A percentile compares a stretch with the other conserved stretches of the same genome.
phyloP scores from a whole-genome alignment of 2,329 filamentous ascomycete species.

The Coniochaeta sp. region DNA sequence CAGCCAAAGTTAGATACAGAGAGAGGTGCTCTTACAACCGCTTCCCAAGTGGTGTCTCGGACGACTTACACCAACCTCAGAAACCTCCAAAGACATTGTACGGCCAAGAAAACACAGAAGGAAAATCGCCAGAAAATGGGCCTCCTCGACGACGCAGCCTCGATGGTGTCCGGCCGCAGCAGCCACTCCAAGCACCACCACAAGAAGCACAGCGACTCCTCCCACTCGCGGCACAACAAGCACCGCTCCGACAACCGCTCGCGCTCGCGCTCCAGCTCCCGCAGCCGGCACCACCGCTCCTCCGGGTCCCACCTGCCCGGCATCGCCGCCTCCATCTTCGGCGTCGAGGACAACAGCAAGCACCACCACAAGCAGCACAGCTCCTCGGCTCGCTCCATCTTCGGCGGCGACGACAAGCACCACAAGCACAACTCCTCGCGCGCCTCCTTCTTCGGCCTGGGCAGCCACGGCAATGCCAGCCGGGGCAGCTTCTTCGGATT shows the following conservation, averaged over 20 bases:
- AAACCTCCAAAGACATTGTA: neutral
- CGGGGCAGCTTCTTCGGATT: slow-evolving; percentile 39
- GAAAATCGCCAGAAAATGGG: no score
- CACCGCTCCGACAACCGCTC: slow-evolving; percentile 10
- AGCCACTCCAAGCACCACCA: slow-evolving; percentile 16
- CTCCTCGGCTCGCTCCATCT: slow-evolving; percentile 33
- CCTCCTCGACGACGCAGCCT: slow-evolving; percentile 24
- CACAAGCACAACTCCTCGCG: slow-evolving; percentile 32
- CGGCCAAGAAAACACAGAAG: neutral
- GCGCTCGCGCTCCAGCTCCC: slow-evolving; percentile 19
- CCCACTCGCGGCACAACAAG: slow-evolving; percentile 10
- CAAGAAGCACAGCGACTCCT: slow-evolving; percentile 16
- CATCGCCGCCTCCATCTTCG: slow-evolving; percentile 22
- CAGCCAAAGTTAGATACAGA: neutral
- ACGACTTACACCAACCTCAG: neutral
- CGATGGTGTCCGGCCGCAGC: slow-evolving; percentile 19
- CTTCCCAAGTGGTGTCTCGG: neutral
- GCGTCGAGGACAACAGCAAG: slow-evolving; percentile 18
- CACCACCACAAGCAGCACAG: slow-evolving; percentile 20
- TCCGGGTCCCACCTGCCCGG: no score
- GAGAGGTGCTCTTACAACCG: no score
- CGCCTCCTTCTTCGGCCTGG: slow-evolving; percentile 39
- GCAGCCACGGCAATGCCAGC: slow-evolving; percentile 25
- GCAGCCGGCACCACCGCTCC: slow-evolving; percentile 14
- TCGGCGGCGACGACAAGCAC: slow-evolving; percentile 29